phyloP scores from a whole-genome alignment of 805 yeast genomes.

The Schwanniomyces yamadae region DNA sequence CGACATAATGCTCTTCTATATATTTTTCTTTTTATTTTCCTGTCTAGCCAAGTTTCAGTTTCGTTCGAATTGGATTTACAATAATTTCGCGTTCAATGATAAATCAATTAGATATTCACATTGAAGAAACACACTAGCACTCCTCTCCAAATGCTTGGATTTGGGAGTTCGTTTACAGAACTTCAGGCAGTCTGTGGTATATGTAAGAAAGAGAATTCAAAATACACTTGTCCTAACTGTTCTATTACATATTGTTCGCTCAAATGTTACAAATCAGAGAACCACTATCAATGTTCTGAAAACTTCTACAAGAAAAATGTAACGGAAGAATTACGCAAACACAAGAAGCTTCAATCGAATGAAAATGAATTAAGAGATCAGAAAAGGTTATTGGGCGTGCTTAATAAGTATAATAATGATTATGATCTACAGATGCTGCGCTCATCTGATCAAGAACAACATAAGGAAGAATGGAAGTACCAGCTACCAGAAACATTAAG shows the following conservation, averaged over 20 bases:
- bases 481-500: slow-evolving; percentile 1
- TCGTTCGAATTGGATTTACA: too few species aligned
- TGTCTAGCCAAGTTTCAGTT: too few species aligned
- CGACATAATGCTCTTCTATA: too few species aligned
- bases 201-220: slow-evolving; percentile 1
- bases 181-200: slow-evolving; percentile 4
- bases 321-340: background rate
- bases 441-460: background rate
- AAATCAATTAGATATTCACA: too few species aligned
- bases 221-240: slow-evolving; percentile 8
- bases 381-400: slow-evolving; percentile 2
- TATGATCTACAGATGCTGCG: too few species aligned
- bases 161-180: background rate
- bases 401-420: background rate
- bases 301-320: slow-evolving; percentile 4
- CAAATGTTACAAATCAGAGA: slow-evolving; percentile 6
- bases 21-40: too few species aligned
- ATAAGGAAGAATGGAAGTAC: slow-evolving; percentile 4
- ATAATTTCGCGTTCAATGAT: too few species aligned
- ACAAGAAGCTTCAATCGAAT: background rate
- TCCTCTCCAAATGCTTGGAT: background rate
- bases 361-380: background rate
- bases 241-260: slow-evolving; percentile 5
- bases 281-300: slow-evolving; percentile 6
- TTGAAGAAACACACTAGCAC: too few species aligned